Percentiles rank a stretch among this genome's conserved stretches.
phyloP scores from a whole-genome alignment of 1,284 basidiomycete species.

The Calocybe gambosa region DNA sequence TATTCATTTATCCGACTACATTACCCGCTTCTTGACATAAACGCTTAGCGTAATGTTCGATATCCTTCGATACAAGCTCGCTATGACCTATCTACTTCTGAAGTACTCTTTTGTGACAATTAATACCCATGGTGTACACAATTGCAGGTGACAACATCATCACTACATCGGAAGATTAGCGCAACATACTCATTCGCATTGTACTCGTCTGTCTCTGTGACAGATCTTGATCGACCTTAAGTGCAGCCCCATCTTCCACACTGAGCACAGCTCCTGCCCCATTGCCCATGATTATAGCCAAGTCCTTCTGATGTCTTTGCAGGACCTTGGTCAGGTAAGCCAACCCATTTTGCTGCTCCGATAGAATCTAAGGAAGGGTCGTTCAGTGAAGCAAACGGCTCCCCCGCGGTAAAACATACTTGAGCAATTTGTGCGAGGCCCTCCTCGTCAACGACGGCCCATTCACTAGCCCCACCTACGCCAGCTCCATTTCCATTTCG shows the following conservation, averaged over 20 bases:
- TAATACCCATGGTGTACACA: background rate
- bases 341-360: conserved; percentile 76
- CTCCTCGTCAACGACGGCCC: conserved; percentile 83
- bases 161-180: conserved; percentile 17
- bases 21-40: no score
- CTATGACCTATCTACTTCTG: no score
- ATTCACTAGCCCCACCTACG: conserved; percentile 44
- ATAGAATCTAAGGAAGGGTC: conserved; percentile 53
- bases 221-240: conserved; percentile 21
- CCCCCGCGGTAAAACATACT: conserved; percentile 33
- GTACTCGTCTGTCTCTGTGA: conserved; percentile 29
- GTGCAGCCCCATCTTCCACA: conserved; percentile 13
- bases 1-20: background rate
- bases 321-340: conserved; percentile 74
- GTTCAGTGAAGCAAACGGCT: conserved; percentile 9
- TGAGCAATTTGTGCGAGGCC: conserved; percentile 72
- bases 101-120: no score
- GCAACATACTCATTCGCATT: conserved; percentile 26
- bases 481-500: conserved; percentile 31
- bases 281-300: conserved; percentile 62
- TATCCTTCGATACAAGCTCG: background rate
- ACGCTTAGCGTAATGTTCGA: no score
- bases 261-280: conserved; percentile 12
- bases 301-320: conserved; percentile 61
- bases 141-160: background rate